Base-by-base conservation (phyloP, 305 asterid species). In the Fraxinus velutina region DNA sequence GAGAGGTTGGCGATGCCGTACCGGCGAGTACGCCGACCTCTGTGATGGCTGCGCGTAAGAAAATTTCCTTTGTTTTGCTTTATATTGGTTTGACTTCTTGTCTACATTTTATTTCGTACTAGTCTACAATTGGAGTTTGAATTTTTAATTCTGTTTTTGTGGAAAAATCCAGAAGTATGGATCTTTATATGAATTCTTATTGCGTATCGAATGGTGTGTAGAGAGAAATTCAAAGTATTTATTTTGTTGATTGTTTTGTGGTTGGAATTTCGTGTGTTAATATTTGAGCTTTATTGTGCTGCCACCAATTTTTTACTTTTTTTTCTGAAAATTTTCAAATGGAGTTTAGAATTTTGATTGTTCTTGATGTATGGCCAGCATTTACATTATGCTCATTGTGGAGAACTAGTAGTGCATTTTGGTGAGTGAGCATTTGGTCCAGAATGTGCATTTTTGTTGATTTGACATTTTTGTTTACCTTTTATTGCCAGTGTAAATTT, bases 31-130 rank as follows among this genome's bases (percentile, higher is more conserved):
- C 84, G 98, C 97, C 13, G 89, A 91, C 86, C 97, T 95, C 72
- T 95, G 99, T 85, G 96, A 95, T 91, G 92, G 92, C 84, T 95
- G 99, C 98, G 92, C 94, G 99, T 95, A 90, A 88, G 94, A 71
- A 76, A 33, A 71, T 34, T 70, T 82, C 4, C 30, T 47, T n/a
- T 66, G 80, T 24, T 30, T 19, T 66, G 5, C 36, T 39, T 32
- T 50, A 27, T 76, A 78, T 64, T 79, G 78, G 44, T 19, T 57
- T 77, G 79, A 29, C 62, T 52, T 86, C 22, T 22, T 13, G 17
- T 68, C 74, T 24, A 68, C 74, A 27, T 29, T 68, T 17, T 15
- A 5, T 29, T 68, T 30, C 21, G 6, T 4, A 15, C 60, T 50
- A 12, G 24, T 82, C 2, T 33, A 30, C 77, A 9, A 22, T 74